Evolutionary conservation across 495 filamentous ascomycete genomes (phyloP).

Genomic region (Penicillium roqueforti): DNA sequence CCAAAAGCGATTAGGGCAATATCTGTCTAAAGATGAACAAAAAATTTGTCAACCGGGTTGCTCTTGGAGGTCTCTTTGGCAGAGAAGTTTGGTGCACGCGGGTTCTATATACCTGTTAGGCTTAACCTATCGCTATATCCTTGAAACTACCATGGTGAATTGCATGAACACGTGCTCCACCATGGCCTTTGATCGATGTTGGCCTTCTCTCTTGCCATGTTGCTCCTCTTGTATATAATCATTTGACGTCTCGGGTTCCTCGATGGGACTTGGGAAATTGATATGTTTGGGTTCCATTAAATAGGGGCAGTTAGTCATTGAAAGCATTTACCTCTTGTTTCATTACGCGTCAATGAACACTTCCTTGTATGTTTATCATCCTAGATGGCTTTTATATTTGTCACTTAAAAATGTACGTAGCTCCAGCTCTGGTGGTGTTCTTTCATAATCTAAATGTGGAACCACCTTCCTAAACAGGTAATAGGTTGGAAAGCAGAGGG

Average conservation of each 20-base stretch:
- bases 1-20: slow-evolving; percentile 35
- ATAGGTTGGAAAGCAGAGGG: background rate
- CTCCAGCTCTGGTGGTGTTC: background rate
- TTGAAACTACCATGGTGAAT: background rate
- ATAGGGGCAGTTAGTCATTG: slow-evolving; percentile 12
- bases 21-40: slow-evolving; percentile 16
- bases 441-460: background rate
- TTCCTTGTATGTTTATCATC: background rate
- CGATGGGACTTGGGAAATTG: slow-evolving; percentile 4
- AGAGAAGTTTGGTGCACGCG: background rate
- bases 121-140: background rate
- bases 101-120: background rate
- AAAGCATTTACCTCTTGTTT: slow-evolving; percentile 13
- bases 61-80: slow-evolving; percentile 2
- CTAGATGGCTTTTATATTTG: background rate
- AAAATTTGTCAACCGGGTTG: slow-evolving; percentile 8
- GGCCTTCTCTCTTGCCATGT: slow-evolving; percentile 1
- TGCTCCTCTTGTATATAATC: slow-evolving; percentile 28
- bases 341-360: background rate
- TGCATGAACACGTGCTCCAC: background rate
- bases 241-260: slow-evolving; percentile 1
- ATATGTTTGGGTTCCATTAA: slow-evolving; percentile 5
- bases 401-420: background rate
- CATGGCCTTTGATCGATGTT: background rate
- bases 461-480: background rate